Evolutionary conservation across 2,329 filamentous ascomycete species (phyloP).

Genomic region (Ophiocordyceps camponoti-leonardi): DNA sequence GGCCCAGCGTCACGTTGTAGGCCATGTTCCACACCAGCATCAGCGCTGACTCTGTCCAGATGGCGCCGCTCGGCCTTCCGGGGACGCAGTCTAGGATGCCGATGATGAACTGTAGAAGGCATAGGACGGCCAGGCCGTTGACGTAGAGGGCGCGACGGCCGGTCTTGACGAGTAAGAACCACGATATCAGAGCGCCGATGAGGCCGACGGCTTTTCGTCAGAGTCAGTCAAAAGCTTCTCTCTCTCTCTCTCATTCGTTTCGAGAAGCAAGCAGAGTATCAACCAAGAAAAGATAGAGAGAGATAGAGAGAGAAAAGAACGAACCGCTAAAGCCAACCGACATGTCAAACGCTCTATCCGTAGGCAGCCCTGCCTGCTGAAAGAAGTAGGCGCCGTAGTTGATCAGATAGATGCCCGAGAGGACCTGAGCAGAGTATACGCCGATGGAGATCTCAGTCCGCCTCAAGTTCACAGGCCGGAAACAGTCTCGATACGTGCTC

Average conservation of each 20-base stretch:
- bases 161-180: slow-evolving; percentile 21
- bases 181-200: slow-evolving; percentile 23
- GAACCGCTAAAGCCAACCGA: slow-evolving; percentile 14
- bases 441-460: slow-evolving; percentile 28
- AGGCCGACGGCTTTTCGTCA: slow-evolving; percentile 22
- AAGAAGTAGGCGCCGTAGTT: slow-evolving; percentile 30
- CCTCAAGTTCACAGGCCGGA: slow-evolving; percentile 26
- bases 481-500: slow-evolving; percentile 26
- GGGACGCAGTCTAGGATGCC: slow-evolving; percentile 28
- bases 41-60: slow-evolving; percentile 21
- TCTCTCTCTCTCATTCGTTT: too few species aligned
- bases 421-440: slow-evolving; percentile 22
- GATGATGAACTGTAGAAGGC: slow-evolving; percentile 21
- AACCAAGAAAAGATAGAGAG: too few species aligned
- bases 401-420: slow-evolving; percentile 19
- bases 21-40: slow-evolving; percentile 25
- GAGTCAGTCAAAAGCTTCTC: too few species aligned
- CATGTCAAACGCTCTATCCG: slow-evolving; percentile 21
- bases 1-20: slow-evolving; percentile 25
- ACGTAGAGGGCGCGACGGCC: slow-evolving; percentile 25
- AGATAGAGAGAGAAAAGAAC: too few species aligned
- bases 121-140: slow-evolving; percentile 21
- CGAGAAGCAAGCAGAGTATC: too few species aligned
- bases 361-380: slow-evolving; percentile 22
- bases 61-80: slow-evolving; percentile 16